Evolutionary conservation across 352 stramenopile genomes (phyloP), one percentile per base, ranked within the genome.

Genomic region (Aphanomyces astaci): DNA sequence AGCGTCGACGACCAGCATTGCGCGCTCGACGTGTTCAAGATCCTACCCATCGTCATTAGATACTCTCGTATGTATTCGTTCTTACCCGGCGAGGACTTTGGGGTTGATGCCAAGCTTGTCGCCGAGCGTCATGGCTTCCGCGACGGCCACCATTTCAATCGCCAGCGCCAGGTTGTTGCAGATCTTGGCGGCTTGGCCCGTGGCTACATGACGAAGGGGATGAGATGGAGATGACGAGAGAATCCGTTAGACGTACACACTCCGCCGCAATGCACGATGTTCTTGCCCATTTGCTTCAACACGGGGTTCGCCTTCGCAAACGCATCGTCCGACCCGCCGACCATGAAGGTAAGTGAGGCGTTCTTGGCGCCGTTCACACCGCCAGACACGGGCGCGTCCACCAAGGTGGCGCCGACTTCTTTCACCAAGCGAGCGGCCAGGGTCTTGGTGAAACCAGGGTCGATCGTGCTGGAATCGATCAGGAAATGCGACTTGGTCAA

Each of bases 161-260:
- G 89, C 96, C 17, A 99, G 77, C n/a, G 94, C 85, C 46, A 99
- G 72, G 79, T 99, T 99, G 84, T 99, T 99, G 81, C 95, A 98
- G 30, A 99, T 77, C 84, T 99, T 99, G 48, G 94, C 92, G 62
- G 91, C 75, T 63, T 95, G 84, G 17, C 84, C 86, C 9, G 81
- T 91, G 51, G 81, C 82, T 90, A 66, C 24, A 43, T 15, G 7
- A 43, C 7, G n/a, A 60, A 36, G 54, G 70, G 25, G 48, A 27
- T 70, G 46, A 49, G 22, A 73, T 24, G 63, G 30, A 39, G 30
- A 71, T 33, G 60, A 13, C 53, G 46, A 59, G 30, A 7, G 60
- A 48, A 64, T 33, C 22, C 17, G 43, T 67, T 43, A 25, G 76
- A 75, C 63, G 77, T 84, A 84, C 96, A 97, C 69, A 84, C 86